These are phyloP conservation scores for Mycena amicta DNA, from an alignment of 768 basidiomycete genomes.

Conservation along the genomic window DNA sequence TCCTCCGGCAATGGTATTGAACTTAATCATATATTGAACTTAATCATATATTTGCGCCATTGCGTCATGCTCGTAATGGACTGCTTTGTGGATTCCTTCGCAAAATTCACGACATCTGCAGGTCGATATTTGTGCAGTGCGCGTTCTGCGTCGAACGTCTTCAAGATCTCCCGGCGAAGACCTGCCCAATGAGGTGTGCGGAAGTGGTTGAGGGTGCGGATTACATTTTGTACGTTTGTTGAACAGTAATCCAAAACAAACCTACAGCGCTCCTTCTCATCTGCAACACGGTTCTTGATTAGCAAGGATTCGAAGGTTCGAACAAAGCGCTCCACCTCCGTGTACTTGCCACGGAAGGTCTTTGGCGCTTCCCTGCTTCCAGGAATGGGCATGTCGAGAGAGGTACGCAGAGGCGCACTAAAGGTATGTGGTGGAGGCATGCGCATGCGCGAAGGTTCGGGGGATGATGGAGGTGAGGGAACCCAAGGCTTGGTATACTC, in stretches of 20 bases:
- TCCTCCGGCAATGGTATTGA: slow-evolving; percentile 16
- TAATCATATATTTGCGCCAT: slow-evolving; percentile 11
- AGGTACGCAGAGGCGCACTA: background rate
- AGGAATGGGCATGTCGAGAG: slow-evolving; percentile 10
- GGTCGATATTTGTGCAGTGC: slow-evolving; percentile 4
- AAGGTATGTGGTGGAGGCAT: background rate
- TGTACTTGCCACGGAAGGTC: slow-evolving; percentile 10
- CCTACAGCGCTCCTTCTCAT: slow-evolving; percentile 8
- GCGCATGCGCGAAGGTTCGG: background rate
- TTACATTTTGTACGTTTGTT: background rate
- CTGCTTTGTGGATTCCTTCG: background rate
- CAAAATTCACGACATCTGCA: slow-evolving; percentile 2
- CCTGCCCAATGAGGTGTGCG: background rate
- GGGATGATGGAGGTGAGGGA: background rate
- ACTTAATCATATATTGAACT: slow-evolving; percentile 11
- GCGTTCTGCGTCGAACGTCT: slow-evolving; percentile 13
- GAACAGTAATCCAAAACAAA: slow-evolving; percentile 17
- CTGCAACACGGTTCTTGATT: slow-evolving; percentile 1
- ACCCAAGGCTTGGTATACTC: background rate
- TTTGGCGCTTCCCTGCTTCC: slow-evolving; percentile 4
- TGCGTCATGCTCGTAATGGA: slow-evolving; percentile 5
- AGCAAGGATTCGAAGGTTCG: slow-evolving; percentile 6
- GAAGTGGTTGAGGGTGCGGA: background rate
- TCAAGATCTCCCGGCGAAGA: slow-evolving; percentile 8
- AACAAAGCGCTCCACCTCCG: slow-evolving; percentile 8